Conservation (phyloP, 306 rosid species). For the Rosa lucieae region DNA sequence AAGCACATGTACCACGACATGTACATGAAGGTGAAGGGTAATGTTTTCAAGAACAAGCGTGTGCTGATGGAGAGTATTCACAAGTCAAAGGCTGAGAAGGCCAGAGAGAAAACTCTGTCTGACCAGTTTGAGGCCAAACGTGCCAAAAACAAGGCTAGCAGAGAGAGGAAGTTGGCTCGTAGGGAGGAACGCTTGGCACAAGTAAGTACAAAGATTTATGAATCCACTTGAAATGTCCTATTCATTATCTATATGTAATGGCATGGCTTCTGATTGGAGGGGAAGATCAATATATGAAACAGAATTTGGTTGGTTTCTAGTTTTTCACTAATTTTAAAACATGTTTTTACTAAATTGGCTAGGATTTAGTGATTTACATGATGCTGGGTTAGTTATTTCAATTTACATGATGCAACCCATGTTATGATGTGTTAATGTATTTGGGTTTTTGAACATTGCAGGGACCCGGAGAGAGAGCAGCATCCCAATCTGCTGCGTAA, state of each 20-base stretch:
- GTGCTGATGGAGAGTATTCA: conserved; percentile 58
- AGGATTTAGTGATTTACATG: too few species aligned
- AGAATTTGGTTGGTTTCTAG: not conserved
- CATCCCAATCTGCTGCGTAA: conserved; percentile 42
- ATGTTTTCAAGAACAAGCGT: conserved; percentile 52
- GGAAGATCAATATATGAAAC: not conserved
- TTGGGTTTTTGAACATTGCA: conserved; percentile 12
- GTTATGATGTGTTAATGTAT: not conserved
- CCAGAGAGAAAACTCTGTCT: conserved; percentile 45
- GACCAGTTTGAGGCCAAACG: conserved; percentile 54
- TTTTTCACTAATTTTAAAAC: not conserved
- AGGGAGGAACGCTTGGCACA: conserved; percentile 49
- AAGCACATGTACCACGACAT: conserved; percentile 52
- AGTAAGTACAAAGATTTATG: conserved; percentile 7
- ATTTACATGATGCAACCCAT: not conserved
- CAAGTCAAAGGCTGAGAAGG: conserved; percentile 55
- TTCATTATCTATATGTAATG: not conserved
- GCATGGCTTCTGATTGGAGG: not conserved
- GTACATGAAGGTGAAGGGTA: conserved; percentile 59
- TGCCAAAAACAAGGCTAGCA: conserved; percentile 52
- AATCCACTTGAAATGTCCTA: not conserved
- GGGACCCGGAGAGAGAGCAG: conserved; percentile 54
- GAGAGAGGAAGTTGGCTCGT: conserved; percentile 48
- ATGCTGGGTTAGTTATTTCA: not conserved
- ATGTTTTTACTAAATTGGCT: too few species aligned